phyloP scores from a whole-genome alignment of 345 rosid genomes.

The Diplotaxis tenuifolia region DNA sequence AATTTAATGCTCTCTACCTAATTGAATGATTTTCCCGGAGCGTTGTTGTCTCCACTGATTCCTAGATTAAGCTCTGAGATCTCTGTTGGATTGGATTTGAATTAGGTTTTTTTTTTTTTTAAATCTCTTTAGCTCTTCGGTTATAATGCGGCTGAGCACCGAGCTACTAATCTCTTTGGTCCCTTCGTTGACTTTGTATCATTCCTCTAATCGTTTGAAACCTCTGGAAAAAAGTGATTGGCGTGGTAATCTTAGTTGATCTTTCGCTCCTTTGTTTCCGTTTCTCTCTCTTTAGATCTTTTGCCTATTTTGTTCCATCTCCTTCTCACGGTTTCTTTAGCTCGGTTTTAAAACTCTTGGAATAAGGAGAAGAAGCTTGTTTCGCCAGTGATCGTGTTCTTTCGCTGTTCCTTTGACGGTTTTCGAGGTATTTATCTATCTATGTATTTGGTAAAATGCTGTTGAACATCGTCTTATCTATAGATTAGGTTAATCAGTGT shows the following conservation, averaged over 20 bases:
- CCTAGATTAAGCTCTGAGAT: slow-evolving; percentile 9
- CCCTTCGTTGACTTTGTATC: slow-evolving; percentile 56
- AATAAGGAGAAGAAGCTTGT: slow-evolving; percentile 14
- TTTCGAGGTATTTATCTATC: slow-evolving; percentile 1
- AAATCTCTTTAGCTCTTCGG: slow-evolving; percentile 26
- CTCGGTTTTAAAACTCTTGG: slow-evolving; percentile 6
- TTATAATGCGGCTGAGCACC: slow-evolving; percentile 75
- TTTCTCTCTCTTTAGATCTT: background rate
- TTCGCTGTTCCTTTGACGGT: background rate
- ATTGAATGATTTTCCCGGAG: background rate
- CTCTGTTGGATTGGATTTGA: slow-evolving; percentile 8
- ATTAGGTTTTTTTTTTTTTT: slow-evolving; percentile 16
- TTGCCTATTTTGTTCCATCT: background rate
- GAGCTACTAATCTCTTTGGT: slow-evolving; percentile 40
- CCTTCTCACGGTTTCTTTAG: background rate
- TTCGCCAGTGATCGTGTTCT: background rate
- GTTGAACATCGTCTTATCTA: background rate
- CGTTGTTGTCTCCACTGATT: background rate
- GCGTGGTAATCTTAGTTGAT: slow-evolving; percentile 98
- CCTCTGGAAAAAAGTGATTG: slow-evolving; percentile 83
- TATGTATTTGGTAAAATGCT: background rate
- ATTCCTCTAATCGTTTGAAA: slow-evolving; percentile 80
- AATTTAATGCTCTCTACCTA: background rate
- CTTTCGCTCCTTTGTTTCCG: background rate
- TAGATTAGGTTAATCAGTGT: too few relatives aligned